Evolutionary conservation across 495 filamentous ascomycete genomes (phyloP).

Genomic region (Astrocystis sublimbata): DNA sequence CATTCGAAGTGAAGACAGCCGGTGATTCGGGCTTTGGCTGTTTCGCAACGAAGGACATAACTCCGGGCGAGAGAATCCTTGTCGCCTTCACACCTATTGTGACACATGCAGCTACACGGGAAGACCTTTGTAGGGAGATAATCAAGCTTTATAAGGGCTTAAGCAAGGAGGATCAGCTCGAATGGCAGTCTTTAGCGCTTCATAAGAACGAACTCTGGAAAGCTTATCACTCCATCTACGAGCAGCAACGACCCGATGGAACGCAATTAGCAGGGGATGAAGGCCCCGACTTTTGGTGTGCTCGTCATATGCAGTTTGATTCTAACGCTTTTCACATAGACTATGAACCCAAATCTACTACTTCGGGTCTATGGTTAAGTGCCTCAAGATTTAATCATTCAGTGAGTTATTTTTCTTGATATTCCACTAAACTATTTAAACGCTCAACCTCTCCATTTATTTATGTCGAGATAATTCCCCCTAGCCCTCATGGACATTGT

Average conservation of each 20-base stretch:
- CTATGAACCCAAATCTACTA: too few relatives aligned
- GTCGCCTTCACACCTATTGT: background rate
- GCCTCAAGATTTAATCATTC: slow-evolving; percentile 11
- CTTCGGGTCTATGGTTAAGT: too few relatives aligned
- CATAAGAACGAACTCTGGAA: background rate
- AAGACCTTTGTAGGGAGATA: background rate
- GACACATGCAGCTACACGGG: background rate
- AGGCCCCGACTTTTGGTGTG: background rate
- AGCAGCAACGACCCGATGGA: background rate
- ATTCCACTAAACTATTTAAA: too few relatives aligned
- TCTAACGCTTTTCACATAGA: background rate
- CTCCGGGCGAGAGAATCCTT: background rate
- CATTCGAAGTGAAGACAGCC: background rate
- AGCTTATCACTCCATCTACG: background rate
- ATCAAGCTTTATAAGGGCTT: background rate
- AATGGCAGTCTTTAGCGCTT: background rate
- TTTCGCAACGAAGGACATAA: slow-evolving; percentile 8
- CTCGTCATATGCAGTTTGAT: background rate
- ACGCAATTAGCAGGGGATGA: background rate
- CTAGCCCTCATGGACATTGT: too few relatives aligned
- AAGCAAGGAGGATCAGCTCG: background rate
- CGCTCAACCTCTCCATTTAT: background rate
- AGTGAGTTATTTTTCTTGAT: background rate
- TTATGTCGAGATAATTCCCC: too few relatives aligned
- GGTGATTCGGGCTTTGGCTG: background rate